Evolutionary conservation across 2,329 filamentous ascomycete species (phyloP).

Genomic region (Microthyrium microscopicum): DNA sequence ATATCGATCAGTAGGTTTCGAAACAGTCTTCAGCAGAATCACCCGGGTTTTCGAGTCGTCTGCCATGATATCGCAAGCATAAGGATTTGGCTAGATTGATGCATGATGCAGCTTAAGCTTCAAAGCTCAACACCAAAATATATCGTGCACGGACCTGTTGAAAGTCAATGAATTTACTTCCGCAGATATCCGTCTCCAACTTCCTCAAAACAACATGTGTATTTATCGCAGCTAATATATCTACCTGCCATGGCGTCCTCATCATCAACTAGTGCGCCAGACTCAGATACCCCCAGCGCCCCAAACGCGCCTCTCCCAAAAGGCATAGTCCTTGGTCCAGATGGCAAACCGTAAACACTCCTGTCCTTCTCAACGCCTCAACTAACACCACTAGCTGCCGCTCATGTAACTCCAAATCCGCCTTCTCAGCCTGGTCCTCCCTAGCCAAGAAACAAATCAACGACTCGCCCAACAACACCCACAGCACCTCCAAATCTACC

Average conservation of each 20-base stretch:
- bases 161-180: too few relatives aligned
- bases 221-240: too few relatives aligned
- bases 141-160: too few relatives aligned
- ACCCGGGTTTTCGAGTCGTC: constrained; percentile 33
- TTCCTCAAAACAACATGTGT: too few relatives aligned
- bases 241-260: too few relatives aligned
- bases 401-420: constrained; percentile 45
- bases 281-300: too few relatives aligned
- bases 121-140: too few relatives aligned
- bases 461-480: constrained; percentile 22
- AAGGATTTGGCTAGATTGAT: too few relatives aligned
- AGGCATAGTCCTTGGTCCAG: constrained; percentile 58
- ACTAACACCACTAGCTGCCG: constrained; percentile 40
- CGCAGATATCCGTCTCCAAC: too few relatives aligned
- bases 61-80: constrained; percentile 10
- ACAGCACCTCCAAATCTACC: constrained; percentile 15
- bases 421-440: constrained; percentile 37
- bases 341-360: constrained; percentile 62
- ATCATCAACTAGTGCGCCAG: too few relatives aligned
- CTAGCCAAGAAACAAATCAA: constrained; percentile 27
- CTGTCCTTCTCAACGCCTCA: constrained; percentile 2
- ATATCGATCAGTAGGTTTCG: constrained; percentile 54
- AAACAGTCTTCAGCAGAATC: constrained; percentile 64
- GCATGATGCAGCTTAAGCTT: too few relatives aligned
- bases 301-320: too few relatives aligned